Conservation (phyloP, 202 grass and related monocot species). For the Tripidium arundinaceum region DNA sequence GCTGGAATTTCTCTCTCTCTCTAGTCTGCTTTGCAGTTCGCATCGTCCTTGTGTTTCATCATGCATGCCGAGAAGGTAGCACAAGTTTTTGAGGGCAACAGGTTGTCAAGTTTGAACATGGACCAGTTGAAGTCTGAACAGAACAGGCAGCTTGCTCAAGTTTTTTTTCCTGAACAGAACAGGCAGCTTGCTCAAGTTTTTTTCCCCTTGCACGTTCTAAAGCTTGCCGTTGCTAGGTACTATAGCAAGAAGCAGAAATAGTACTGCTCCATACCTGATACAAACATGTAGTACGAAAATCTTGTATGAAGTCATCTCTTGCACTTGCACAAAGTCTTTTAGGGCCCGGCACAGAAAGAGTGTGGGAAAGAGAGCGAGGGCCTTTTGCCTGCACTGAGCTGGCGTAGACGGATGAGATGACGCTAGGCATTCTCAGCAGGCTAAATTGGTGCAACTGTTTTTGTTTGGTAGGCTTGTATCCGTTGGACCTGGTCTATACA, state of each 20-base stretch:
- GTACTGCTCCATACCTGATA: background rate
- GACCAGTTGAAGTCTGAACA: background rate
- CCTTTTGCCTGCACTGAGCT: too few species aligned
- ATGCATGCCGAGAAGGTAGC: background rate
- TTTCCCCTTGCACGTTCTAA: background rate
- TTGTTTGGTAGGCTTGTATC: too few species aligned
- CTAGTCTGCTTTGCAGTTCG: background rate
- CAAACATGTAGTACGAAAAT: background rate
- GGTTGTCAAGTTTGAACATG: background rate
- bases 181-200: too few species aligned
- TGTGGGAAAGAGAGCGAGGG: background rate
- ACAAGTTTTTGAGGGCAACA: background rate
- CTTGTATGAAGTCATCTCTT: background rate
- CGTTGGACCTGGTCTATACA: too few species aligned
- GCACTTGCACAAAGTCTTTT: background rate
- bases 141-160: background rate
- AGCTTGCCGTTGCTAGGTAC: background rate
- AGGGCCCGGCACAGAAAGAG: background rate
- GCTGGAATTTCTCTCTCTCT: constrained; percentile 10
- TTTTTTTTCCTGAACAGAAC: too few species aligned
- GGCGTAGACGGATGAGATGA: too few species aligned
- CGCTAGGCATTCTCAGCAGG: too few species aligned
- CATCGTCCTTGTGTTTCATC: background rate
- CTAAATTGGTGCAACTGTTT: too few species aligned
- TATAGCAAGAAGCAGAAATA: background rate